Evolutionary conservation across 148 eudicot genomes (phyloP).

Genomic region (Camellia lanceoleosa): DNA sequence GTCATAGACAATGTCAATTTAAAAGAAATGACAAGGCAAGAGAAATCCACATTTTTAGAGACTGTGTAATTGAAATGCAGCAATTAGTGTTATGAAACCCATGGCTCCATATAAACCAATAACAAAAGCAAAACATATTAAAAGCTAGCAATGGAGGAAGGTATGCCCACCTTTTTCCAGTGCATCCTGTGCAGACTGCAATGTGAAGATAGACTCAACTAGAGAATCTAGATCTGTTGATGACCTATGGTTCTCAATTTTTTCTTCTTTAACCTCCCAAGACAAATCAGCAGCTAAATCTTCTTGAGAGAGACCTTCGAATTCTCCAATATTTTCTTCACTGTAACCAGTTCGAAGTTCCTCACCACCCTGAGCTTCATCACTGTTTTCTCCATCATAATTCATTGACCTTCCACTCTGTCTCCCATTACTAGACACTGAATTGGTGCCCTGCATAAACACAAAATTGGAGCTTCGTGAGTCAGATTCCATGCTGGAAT

Average conservation of each 20-base stretch:
- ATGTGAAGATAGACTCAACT: conserved; percentile 44
- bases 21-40: neutral
- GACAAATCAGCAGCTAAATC: conserved; percentile 35
- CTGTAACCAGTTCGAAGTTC: conserved; percentile 27
- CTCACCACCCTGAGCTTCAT: conserved; percentile 40
- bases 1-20: neutral
- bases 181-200: conserved; percentile 75
- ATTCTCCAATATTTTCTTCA: conserved; percentile 22
- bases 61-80: neutral
- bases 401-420: conserved; percentile 34
- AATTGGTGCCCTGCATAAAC: conserved; percentile 46
- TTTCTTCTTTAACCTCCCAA: conserved; percentile 30
- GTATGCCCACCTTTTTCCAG: conserved; percentile 61
- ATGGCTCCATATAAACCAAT: neutral
- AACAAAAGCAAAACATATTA: neutral
- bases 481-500: conserved; percentile 84
- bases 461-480: conserved; percentile 64
- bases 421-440: conserved; percentile 40
- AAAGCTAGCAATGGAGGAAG: neutral
- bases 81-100: neutral
- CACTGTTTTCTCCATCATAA: conserved; percentile 40
- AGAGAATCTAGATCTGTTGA: conserved; percentile 55
- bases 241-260: conserved; percentile 33
- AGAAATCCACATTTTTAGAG: neutral
- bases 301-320: conserved; percentile 33